These are phyloP conservation scores for Phytophthora sp. DNA, from an alignment of 352 stramenopile species.

Conservation along the genomic window DNA sequence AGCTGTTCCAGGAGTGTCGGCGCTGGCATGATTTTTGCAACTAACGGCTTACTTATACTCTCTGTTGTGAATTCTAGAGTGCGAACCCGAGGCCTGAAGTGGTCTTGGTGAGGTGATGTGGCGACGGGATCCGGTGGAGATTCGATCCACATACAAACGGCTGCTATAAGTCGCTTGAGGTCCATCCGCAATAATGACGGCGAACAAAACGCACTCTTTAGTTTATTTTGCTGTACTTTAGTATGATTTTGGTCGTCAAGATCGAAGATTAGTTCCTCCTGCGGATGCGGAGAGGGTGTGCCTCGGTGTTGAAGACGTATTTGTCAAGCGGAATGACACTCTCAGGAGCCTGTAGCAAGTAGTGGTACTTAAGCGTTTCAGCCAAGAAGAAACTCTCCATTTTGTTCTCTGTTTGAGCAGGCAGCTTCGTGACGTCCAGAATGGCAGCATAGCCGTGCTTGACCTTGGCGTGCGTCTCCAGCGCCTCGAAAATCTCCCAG, in stretches of 20 bases:
- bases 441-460: conserved; percentile 88
- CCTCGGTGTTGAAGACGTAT: conserved; percentile 97
- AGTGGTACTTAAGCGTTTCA: conserved; percentile 90
- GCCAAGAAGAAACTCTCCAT: conserved; percentile 99
- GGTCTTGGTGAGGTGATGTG: neutral
- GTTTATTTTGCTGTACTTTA: neutral
- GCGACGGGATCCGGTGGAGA: conserved; percentile 6
- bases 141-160: conserved; percentile 16
- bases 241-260: conserved; percentile 1
- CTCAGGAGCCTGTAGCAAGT: conserved; percentile 15
- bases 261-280: conserved; percentile 20
- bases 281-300: conserved; percentile 89
- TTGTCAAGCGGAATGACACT: conserved; percentile 90
- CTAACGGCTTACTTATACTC: neutral
- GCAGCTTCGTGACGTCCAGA: conserved; percentile 53
- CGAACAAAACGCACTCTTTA: neutral
- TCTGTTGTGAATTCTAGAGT: conserved; percentile 8
- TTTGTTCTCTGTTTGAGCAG: conserved; percentile 86
- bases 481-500: conserved; percentile 95
- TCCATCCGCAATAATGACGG: neutral
- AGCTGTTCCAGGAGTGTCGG: conserved; percentile 19
- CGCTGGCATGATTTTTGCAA: conserved; percentile 12
- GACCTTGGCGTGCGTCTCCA: conserved; percentile 93
- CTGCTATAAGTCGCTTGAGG: neutral
- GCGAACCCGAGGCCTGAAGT: conserved; percentile 6